phyloP scores from a whole-genome alignment of 2,329 filamentous ascomycete species.

The Monosporascus sp. region DNA sequence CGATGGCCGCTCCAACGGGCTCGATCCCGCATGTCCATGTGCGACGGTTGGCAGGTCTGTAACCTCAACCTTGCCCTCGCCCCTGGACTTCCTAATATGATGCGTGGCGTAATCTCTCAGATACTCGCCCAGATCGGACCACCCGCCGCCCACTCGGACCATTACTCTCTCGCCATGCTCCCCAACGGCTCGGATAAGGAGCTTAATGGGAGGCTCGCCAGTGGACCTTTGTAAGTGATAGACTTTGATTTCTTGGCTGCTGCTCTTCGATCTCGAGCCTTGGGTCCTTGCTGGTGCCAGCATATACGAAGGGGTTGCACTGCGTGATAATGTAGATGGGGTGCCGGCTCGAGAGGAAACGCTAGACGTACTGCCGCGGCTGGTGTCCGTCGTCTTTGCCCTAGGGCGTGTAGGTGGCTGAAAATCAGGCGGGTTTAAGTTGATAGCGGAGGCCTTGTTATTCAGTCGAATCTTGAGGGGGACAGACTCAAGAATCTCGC shows the following conservation, averaged over 20 bases:
- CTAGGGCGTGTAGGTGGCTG: constrained; percentile 42
- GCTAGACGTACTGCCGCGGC: constrained; percentile 44
- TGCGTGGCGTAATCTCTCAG: constrained; percentile 89
- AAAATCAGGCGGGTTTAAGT: constrained; percentile 55
- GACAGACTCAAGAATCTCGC: constrained; percentile 69
- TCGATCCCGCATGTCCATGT: constrained; percentile 31
- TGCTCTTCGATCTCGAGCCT: constrained; percentile 42
- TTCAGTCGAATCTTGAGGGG: constrained; percentile 75
- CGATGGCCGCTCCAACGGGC: constrained; percentile 35
- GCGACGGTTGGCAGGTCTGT: constrained; percentile 40
- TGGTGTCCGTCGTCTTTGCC: constrained; percentile 38
- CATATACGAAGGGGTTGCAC: constrained; percentile 56
- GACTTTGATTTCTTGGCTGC: constrained; percentile 73
- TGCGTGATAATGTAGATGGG: constrained; percentile 39
- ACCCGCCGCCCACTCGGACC: constrained; percentile 97
- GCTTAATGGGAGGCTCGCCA: constrained; percentile 83
- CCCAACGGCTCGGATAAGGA: constrained; percentile 89
- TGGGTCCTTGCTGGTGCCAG: constrained; percentile 55
- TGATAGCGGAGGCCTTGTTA: constrained; percentile 45
- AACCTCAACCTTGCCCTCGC: constrained; percentile 53
- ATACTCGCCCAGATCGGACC: constrained; percentile 94
- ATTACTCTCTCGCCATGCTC: constrained; percentile 89
- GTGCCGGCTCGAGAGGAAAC: constrained; percentile 54
- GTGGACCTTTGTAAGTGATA: constrained; percentile 86
- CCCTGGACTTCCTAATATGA: constrained; percentile 67